These are phyloP conservation scores for Fusarium coicis DNA, from an alignment of 2,329 filamentous ascomycete genomes.

Conservation along the genomic window DNA sequence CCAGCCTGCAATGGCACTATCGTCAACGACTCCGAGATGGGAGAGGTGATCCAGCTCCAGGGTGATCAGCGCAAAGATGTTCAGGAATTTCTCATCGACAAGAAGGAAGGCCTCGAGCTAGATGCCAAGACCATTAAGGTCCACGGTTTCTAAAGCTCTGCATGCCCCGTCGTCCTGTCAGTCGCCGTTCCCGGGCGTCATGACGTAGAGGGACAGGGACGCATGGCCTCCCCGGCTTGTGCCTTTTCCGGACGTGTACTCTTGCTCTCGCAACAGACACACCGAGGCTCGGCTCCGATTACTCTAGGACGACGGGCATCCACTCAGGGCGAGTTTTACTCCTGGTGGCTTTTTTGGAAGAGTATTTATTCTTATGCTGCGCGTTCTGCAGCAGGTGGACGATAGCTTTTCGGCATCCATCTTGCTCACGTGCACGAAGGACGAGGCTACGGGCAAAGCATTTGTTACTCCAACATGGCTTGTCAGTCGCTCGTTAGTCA, in stretches of 20 bases:
- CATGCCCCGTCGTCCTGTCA: slow-evolving; percentile 54
- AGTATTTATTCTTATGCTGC: slow-evolving; percentile 42
- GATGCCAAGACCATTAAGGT: slow-evolving; percentile 98
- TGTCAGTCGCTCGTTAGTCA: slow-evolving; percentile 51
- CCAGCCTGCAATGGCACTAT: slow-evolving; percentile 99
- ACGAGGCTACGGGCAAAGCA: slow-evolving; percentile 48
- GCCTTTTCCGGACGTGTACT: slow-evolving; percentile 45
- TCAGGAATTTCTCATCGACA: slow-evolving; percentile 95
- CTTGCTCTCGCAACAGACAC: slow-evolving; percentile 39
- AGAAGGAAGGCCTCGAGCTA: slow-evolving; percentile 93
- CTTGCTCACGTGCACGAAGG: slow-evolving; percentile 40
- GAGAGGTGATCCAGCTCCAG: slow-evolving; percentile 99
- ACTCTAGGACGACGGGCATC: slow-evolving; percentile 48
- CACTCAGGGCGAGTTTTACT: slow-evolving; percentile 43
- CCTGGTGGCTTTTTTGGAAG: slow-evolving; percentile 44
- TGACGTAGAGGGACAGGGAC: slow-evolving; percentile 49
- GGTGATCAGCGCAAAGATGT: slow-evolving; percentile 99
- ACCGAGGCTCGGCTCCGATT: slow-evolving; percentile 48
- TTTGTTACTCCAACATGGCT: slow-evolving; percentile 42
- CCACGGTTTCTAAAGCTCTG: slow-evolving; percentile 61
- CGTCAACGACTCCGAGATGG: slow-evolving; percentile 94
- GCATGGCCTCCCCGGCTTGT: slow-evolving; percentile 46
- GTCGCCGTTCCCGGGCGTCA: slow-evolving; percentile 45
- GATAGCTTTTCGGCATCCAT: slow-evolving; percentile 17
- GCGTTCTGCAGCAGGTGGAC: slow-evolving; percentile 28